phyloP scores from a whole-genome alignment of 306 rosid genomes.

The Vigna reflexopilosa region DNA sequence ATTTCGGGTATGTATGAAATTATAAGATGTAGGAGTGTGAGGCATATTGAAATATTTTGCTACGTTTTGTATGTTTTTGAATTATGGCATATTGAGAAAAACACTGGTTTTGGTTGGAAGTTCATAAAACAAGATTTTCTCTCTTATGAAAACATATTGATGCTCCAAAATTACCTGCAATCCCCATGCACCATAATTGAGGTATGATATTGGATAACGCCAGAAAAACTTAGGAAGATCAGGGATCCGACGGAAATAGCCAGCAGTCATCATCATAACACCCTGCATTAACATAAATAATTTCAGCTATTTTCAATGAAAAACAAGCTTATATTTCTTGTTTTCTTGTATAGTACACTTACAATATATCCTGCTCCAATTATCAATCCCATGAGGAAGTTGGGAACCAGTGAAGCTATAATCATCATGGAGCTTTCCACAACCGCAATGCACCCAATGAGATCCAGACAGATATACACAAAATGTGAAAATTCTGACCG shows the following conservation, averaged over 20 bases:
- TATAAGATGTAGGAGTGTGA: too few species aligned
- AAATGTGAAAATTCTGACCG: conserved; percentile 62
- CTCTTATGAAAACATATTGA: conserved; percentile 1
- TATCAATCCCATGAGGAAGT: conserved; percentile 85
- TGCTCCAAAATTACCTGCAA: conserved; percentile 63
- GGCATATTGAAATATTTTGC: too few species aligned
- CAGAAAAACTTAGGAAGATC: conserved; percentile 84
- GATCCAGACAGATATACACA: conserved; percentile 66
- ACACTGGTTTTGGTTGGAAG: too few species aligned
- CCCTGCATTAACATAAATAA: conserved; percentile 56
- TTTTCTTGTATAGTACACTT: conserved; percentile 29
- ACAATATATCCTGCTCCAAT: conserved; percentile 92
- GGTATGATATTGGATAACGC: conserved; percentile 88
- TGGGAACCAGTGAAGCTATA: conserved; percentile 92
- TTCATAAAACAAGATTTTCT: not conserved
- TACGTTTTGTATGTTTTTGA: too few species aligned
- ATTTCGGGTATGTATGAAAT: too few species aligned
- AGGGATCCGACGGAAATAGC: conserved; percentile 68
- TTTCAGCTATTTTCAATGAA: conserved; percentile 13
- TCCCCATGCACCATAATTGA: conserved; percentile 89
- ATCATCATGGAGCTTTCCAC: conserved; percentile 94
- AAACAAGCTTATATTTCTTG: not conserved
- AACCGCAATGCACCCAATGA: conserved; percentile 66
- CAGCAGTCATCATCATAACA: conserved; percentile 91
- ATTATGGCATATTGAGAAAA: too few species aligned